phyloP scores from a whole-genome alignment of 2,329 filamentous ascomycete genomes.

The Calonectria leucothoes region DNA sequence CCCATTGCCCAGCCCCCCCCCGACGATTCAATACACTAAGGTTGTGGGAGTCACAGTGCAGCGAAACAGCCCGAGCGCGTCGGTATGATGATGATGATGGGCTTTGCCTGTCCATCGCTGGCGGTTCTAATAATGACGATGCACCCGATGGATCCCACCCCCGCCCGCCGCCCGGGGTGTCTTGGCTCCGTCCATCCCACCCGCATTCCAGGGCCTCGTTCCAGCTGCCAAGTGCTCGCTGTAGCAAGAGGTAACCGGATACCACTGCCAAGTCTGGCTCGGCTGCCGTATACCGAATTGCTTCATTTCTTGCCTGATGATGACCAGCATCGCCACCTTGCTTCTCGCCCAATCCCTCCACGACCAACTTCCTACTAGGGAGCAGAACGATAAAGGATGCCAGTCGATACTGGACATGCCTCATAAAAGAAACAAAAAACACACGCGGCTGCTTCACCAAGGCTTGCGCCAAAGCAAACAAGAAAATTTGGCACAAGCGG shows the following conservation, averaged over 20 bases:
- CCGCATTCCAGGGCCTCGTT: constrained; percentile 29
- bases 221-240: constrained; percentile 21
- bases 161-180: neutral
- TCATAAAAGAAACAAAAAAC: neutral
- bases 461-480: neutral
- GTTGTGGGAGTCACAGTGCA: neutral
- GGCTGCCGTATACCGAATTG: constrained; percentile 3
- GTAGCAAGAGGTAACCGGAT: constrained; percentile 24
- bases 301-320: constrained; percentile 4
- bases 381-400: neutral
- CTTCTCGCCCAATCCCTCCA: neutral
- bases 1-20: neutral
- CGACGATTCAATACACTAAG: neutral
- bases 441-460: neutral
- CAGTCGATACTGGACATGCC: neutral
- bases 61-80: neutral
- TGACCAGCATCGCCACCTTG: constrained; percentile 2
- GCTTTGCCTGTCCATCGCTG: neutral
- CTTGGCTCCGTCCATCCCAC: constrained; percentile 1
- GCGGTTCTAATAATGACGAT: constrained; percentile 12
- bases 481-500: neutral
- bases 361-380: neutral
- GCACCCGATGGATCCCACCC: constrained; percentile 13
- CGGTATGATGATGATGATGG: constrained; percentile 12
- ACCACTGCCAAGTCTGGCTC: constrained; percentile 4